Base-by-base conservation (phyloP, 331 rosid species). In the Erythrophleum ivorense region DNA sequence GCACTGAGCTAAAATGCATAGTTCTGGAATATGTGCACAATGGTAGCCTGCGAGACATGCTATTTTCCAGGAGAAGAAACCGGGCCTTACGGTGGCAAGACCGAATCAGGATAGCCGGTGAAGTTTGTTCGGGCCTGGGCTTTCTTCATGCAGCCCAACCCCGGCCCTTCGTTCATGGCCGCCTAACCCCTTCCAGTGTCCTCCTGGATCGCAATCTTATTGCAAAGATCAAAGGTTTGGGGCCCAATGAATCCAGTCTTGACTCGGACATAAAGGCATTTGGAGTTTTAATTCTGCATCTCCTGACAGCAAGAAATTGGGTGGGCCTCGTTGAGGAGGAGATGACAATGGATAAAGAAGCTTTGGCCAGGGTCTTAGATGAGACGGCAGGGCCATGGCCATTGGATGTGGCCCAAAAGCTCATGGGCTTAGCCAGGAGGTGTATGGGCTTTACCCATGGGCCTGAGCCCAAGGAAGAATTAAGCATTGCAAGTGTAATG, bases 361-460 rank as follows among this genome's bases (percentile, higher is more conserved):
- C 82, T n/a, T 59, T 92, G 79, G 82, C 79, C 11, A 62, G 72
- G 52, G 83, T 82, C 79, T 66, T 91, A 69, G 98, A 95, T 71
- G 89, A 87, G 33, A 76, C 49, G 87, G 97, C 92, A 0, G 97
- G 98, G 48, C 79, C 77, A n/a, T 95, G 98, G 98, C 97, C 98
- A 0, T 73, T 86, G 85, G 90, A 85, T 74, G 76, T 95, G 48
- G 96, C 91, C 1, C 87, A 81, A 77, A 88, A 85, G 16, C 81
- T 95, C 11, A 87, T 83, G 0, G 84, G 75, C 53, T 79, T 93
- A 1, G 96, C 92, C 0, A 48, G 88, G 90, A 86, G 79, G 68
- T 95, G 96, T 57, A 76, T 78, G 86, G 80, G 87, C 55, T 73
- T 81, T 48, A 67, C 82, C 77, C 77, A n/a, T n/a, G 84, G 84